Percentiles rank a stretch among this genome's conserved stretches.
These are phyloP conservation scores for Durio zibethinus DNA, from an alignment of 345 rosid genomes.

Conservation along the genomic window DNA sequence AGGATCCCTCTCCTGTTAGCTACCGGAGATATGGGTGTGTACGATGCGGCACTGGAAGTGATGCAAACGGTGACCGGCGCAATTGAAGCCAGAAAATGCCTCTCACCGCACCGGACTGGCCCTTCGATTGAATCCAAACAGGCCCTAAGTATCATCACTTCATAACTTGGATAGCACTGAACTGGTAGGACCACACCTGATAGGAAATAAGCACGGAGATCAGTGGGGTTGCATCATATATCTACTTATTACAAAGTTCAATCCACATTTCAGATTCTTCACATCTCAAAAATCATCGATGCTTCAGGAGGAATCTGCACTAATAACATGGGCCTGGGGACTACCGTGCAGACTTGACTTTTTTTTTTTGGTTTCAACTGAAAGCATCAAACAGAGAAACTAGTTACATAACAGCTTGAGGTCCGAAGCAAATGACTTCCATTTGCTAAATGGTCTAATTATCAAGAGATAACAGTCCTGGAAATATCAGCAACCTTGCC, in stretches of 20 bases:
- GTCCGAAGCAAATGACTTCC: not conserved
- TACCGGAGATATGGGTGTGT: no score
- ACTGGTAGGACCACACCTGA: not conserved
- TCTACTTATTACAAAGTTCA: no score
- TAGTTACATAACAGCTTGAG: not conserved
- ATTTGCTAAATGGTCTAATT: not conserved
- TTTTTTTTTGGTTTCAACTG: not conserved
- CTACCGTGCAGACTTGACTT: not conserved
- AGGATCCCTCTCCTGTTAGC: no score
- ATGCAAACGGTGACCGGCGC: no score
- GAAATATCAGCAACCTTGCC: not conserved
- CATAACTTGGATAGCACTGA: not conserved
- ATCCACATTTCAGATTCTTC: not conserved
- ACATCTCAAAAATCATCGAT: not conserved
- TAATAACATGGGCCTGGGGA: no score
- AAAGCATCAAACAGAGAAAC: not conserved
- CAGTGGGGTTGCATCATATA: not conserved
- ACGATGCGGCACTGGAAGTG: no score
- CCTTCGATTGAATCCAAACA: no score
- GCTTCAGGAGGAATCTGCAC: not conserved
- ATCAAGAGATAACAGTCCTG: not conserved
- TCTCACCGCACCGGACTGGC: no score
- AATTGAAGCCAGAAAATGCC: no score
- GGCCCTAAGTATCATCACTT: not conserved
- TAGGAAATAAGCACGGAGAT: not conserved